phyloP scores from a whole-genome alignment of 257 asterid genomes.

The Paulownia fortunei region DNA sequence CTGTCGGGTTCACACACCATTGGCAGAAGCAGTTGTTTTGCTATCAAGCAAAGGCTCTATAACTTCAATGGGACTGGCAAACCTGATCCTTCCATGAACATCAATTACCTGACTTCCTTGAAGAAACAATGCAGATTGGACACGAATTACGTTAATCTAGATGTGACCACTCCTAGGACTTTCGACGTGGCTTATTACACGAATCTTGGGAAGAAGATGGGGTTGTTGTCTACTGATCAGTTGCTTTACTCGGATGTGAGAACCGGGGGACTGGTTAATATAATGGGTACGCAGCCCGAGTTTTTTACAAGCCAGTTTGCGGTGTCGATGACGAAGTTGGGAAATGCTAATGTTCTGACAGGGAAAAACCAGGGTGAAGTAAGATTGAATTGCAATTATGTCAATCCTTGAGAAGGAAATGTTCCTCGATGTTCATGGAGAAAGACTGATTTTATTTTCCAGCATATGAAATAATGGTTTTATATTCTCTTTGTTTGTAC shows the following conservation, averaged over 20 bases:
- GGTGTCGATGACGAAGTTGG: slow-evolving; percentile 54
- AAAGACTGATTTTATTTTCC: background rate
- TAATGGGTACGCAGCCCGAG: slow-evolving; percentile 46
- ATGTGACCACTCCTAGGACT: slow-evolving; percentile 43
- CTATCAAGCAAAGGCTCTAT: slow-evolving; percentile 41
- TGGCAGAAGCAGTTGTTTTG: slow-evolving; percentile 43
- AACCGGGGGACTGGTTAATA: slow-evolving; percentile 37
- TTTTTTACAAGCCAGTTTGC: slow-evolving; percentile 50
- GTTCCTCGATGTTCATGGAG: background rate
- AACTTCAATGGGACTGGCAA: slow-evolving; percentile 42
- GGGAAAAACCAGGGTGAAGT: slow-evolving; percentile 47
- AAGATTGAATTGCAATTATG: slow-evolving; percentile 45
- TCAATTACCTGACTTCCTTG: slow-evolving; percentile 32
- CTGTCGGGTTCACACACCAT: slow-evolving; percentile 79
- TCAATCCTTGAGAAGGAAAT: slow-evolving; percentile 18
- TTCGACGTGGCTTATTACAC: slow-evolving; percentile 50
- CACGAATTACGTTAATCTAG: slow-evolving; percentile 36
- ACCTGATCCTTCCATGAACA: slow-evolving; percentile 46
- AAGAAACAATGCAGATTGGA: slow-evolving; percentile 33
- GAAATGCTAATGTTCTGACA: slow-evolving; percentile 45
- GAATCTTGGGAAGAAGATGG: slow-evolving; percentile 47
- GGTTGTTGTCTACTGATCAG: slow-evolving; percentile 51
- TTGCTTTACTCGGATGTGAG: slow-evolving; percentile 47
- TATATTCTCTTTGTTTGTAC: background rate
- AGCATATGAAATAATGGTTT: background rate